phyloP scores from a whole-genome alignment of 169 alveolate genomes.

The Cystoisospora suis region DNA sequence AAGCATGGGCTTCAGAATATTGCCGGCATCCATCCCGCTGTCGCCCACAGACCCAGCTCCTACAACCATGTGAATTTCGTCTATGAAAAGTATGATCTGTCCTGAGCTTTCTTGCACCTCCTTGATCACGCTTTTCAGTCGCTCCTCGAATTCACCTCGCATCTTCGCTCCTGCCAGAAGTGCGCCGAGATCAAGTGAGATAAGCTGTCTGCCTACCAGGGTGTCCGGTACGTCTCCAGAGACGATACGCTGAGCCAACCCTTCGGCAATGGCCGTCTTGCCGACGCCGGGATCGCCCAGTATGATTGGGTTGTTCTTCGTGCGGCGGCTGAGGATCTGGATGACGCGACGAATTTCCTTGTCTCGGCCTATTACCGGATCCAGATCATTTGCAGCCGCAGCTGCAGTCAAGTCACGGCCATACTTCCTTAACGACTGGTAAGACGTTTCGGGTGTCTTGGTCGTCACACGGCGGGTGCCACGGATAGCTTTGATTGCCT shows the following conservation, averaged over 20 bases:
- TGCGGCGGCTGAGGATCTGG: constrained; percentile 83
- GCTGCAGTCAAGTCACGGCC: constrained; percentile 79
- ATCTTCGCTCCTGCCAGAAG: constrained; percentile 86
- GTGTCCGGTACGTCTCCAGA: constrained; percentile 66
- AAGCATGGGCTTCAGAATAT: constrained; percentile 85
- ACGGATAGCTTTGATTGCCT: constrained; percentile 77
- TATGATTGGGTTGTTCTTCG: constrained; percentile 86
- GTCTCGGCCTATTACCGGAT: constrained; percentile 87
- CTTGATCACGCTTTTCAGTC: constrained; percentile 74
- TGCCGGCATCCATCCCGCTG: constrained; percentile 90
- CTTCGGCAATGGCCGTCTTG: constrained; percentile 85
- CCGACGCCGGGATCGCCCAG: constrained; percentile 91
- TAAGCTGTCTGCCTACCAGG: constrained; percentile 62
- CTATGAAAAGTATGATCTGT: constrained; percentile 74
- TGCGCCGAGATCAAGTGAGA: constrained; percentile 67
- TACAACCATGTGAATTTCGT: constrained; percentile 85
- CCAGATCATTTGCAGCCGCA: constrained; percentile 85
- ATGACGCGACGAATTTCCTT: constrained; percentile 85
- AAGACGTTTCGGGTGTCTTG: constrained; percentile 73
- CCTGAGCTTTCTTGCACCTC: constrained; percentile 75
- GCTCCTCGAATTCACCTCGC: constrained; percentile 89
- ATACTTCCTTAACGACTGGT: constrained; percentile 68
- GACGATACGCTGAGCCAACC: constrained; percentile 75
- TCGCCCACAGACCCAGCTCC: constrained; percentile 80
- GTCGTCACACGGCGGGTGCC: constrained; percentile 83